These are phyloP conservation scores for Patellifolia procumbens DNA, from an alignment of 179 eudicot genomes.

Conservation along the genomic window DNA sequence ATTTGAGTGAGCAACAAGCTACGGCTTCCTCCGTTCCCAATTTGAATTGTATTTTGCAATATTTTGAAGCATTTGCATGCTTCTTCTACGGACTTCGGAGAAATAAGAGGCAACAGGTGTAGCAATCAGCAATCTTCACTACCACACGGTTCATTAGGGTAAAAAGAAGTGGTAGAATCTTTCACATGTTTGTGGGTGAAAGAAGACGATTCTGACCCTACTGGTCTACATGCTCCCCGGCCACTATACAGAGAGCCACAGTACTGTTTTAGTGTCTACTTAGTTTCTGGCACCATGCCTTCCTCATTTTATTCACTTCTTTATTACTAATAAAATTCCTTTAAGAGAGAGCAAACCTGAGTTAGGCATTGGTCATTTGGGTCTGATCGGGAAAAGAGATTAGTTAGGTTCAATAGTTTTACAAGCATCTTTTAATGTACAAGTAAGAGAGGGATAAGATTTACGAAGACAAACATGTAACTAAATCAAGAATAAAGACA, in stretches of 20 bases:
- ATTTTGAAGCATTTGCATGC: background rate
- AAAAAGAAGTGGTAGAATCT: background rate
- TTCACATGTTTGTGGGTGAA: background rate
- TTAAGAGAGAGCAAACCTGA: background rate
- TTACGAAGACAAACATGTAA: background rate
- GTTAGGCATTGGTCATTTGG: background rate
- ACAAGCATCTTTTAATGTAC: background rate
- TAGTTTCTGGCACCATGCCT: background rate
- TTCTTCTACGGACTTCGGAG: background rate
- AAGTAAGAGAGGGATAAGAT: background rate
- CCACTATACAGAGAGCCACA: background rate
- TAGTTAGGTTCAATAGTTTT: background rate
- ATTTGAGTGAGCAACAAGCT: constrained; percentile 2
- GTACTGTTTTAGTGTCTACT: background rate
- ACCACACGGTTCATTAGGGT: background rate
- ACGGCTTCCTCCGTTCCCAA: background rate
- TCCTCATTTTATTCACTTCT: background rate
- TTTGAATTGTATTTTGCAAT: background rate
- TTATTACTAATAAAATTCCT: background rate
- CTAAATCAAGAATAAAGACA: background rate
- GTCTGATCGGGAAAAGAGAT: background rate
- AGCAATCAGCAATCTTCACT: background rate
- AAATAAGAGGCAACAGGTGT: background rate
- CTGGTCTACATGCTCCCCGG: background rate
- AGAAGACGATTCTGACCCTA: background rate